Base-by-base conservation (phyloP, 352 stramenopile genomes). In the Phytophthora agathidicida region DNA sequence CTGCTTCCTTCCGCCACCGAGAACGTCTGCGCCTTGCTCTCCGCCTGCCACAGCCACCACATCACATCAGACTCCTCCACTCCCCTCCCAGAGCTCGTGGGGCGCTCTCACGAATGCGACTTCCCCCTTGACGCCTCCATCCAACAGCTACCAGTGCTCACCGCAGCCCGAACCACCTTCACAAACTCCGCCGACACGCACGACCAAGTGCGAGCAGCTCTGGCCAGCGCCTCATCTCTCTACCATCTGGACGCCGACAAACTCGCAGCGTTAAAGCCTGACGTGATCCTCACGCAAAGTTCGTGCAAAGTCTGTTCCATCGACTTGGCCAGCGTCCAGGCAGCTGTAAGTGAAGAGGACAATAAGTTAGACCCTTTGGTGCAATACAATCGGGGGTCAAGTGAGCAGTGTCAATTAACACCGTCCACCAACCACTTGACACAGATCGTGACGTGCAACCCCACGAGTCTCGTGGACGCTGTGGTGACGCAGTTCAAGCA, bases 81-180 rank as follows among this genome's bases (percentile, higher is more conserved):
- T 7, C 13, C 58, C 13, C 33, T 41, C n/a, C 75, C 75, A 3
- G 49, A 73, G 54, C 68, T 92, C 19, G 83, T 92, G 11, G 83
- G 75, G 1, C 71, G 83, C n/a, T 90, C 80, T 16, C 83, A 92
- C 53, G 83, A 92, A 51, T 92, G 83, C 60, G 83, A 92, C 49
- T 90, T 66, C 50, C 83, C 83, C 0, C 28, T 11, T 54, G 60
- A 36, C 16, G 26, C 3, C 5, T 53, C 49, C n/a, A 64, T 85
- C 3, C 61, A 71, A 31, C 26, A 59, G n/a, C 59, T 90, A 1
- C 83, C 80, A 0, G 66, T 79, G 38, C 61, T 92, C 32, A 92
- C 83, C 5, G 69, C 73, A 7, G 48, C 80, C 16, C 77, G 76
- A 17, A 92, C 79, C 8, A 66, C 73, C 33, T 92, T 90, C 59